Conservation (phyloP, 108 stramenopile genomes). For the Cyclotella baltica region DNA sequence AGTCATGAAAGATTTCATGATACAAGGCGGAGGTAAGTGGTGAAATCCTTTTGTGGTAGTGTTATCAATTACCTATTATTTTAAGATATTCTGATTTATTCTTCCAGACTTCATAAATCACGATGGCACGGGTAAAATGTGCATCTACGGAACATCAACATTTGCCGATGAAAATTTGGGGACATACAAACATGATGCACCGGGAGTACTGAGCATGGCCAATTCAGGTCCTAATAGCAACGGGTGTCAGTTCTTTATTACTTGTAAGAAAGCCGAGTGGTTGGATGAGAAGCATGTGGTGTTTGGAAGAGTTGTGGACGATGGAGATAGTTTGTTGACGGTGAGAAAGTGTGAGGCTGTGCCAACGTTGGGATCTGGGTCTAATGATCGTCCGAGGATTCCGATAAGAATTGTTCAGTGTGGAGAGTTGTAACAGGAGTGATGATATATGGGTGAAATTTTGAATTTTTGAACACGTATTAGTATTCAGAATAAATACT, state of each 20-base stretch:
- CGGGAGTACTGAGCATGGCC: slow-evolving; percentile 94
- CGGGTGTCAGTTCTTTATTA: slow-evolving; percentile 99
- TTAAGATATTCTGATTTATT: too few relatives aligned
- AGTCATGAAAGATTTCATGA: slow-evolving; percentile 94
- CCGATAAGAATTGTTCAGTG: slow-evolving; percentile 80
- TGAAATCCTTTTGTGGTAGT: too few relatives aligned
- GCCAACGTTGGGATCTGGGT: slow-evolving; percentile 67
- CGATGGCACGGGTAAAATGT: slow-evolving; percentile 91
- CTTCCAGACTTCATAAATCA: slow-evolving; percentile 95
- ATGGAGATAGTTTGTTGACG: slow-evolving; percentile 86
- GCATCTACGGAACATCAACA: slow-evolving; percentile 81
- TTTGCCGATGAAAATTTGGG: slow-evolving; percentile 97
- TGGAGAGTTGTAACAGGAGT: slow-evolving; percentile 69
- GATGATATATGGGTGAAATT: too few relatives aligned
- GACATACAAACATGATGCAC: slow-evolving; percentile 81
- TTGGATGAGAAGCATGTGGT: slow-evolving; percentile 95
- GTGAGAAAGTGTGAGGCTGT: slow-evolving; percentile 90
- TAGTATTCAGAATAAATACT: too few relatives aligned
- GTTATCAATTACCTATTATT: too few relatives aligned
- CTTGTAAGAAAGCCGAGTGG: slow-evolving; percentile 92
- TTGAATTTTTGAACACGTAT: too few relatives aligned
- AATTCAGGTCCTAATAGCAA: slow-evolving; percentile 94
- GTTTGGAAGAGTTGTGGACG: slow-evolving; percentile 97
- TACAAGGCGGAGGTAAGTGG: slow-evolving; percentile 94
- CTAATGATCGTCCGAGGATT: slow-evolving; percentile 64